These are phyloP conservation scores for Coemansia sp. DNA, from an alignment of 192 early-diverging fungal genomes.

Conservation along the genomic window DNA sequence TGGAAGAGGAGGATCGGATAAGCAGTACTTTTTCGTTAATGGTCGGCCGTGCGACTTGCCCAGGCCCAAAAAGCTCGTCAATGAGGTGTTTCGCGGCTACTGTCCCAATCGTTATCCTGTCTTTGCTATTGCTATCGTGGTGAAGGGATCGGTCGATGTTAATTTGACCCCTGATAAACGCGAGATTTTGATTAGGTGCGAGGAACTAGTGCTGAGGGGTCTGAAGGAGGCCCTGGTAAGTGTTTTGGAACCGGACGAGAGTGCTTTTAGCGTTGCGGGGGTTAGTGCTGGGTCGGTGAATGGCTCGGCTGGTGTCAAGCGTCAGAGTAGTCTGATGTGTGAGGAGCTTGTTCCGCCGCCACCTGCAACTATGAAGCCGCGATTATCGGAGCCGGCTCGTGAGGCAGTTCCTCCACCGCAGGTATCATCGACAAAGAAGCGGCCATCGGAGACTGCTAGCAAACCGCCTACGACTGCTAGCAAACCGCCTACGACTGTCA, in stretches of 20 bases:
- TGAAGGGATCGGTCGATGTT: slow-evolving; percentile 71
- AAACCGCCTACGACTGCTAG: neutral
- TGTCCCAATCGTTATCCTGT: slow-evolving; percentile 81
- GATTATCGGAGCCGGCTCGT: neutral
- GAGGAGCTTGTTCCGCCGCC: slow-evolving; percentile 1
- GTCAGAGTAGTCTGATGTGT: neutral
- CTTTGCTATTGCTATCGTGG: slow-evolving; percentile 67
- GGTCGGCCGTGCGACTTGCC: slow-evolving; percentile 86
- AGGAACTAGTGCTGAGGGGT: slow-evolving; percentile 39
- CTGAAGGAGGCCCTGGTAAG: slow-evolving; percentile 18
- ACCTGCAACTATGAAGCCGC: slow-evolving; percentile 1
- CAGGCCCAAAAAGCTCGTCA: slow-evolving; percentile 75
- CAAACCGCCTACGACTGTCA: neutral
- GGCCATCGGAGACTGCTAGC: neutral
- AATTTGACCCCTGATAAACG: slow-evolving; percentile 97
- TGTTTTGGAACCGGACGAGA: slow-evolving; percentile 29
- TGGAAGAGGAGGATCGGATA: slow-evolving; percentile 76
- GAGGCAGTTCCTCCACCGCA: neutral
- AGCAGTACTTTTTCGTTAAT: slow-evolving; percentile 91
- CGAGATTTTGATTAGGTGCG: slow-evolving; percentile 84
- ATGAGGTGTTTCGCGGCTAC: slow-evolving; percentile 78
- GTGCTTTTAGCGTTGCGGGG: slow-evolving; percentile 22
- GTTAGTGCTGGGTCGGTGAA: neutral
- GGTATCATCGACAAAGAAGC: neutral
- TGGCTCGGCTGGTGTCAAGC: neutral